Evolutionary conservation across 345 rosid genomes (phyloP).

Genomic region (Citrus medica): DNA sequence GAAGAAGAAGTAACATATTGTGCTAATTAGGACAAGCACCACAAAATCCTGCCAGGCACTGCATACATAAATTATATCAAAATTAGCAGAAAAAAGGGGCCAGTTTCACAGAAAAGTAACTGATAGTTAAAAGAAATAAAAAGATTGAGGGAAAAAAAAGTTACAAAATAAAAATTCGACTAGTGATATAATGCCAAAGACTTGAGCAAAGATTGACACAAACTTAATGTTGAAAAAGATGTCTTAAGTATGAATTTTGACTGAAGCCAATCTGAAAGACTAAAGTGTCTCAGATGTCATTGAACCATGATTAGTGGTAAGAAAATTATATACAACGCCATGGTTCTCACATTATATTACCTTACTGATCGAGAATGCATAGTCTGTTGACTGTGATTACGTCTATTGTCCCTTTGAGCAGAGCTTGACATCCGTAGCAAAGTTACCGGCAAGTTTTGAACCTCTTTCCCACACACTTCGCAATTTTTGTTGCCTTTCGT

Average conservation of each 20-base stretch:
- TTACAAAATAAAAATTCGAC: not conserved
- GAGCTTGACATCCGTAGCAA: constrained; percentile 58
- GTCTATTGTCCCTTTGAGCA: constrained; percentile 45
- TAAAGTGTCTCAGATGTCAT: not conserved
- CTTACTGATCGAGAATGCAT: constrained; percentile 45
- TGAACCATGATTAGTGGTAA: not conserved
- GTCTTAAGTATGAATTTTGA: not conserved
- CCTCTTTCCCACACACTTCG: constrained; percentile 89
- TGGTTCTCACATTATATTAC: constrained; percentile 29
- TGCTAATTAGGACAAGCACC: constrained; percentile 85
- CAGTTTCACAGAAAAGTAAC: constrained; percentile 4
- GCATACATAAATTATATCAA: constrained; percentile 26
- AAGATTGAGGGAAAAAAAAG: not conserved
- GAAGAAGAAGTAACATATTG: constrained; percentile 94
- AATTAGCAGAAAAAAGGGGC: not conserved
- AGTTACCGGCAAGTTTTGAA: constrained; percentile 82
- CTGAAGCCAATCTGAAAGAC: not conserved
- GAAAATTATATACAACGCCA: not conserved
- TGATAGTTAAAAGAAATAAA: not conserved
- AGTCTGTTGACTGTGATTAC: constrained; percentile 45
- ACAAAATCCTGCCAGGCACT: constrained; percentile 95
- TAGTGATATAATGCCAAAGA: not conserved
- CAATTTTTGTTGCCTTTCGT: constrained; percentile 77
- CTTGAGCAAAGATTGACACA: not conserved
- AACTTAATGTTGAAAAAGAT: constrained; percentile 3